These are phyloP conservation scores for Ophiosphaerella korrae DNA, from an alignment of 2,329 filamentous ascomycete species.

Conservation along the genomic window DNA sequence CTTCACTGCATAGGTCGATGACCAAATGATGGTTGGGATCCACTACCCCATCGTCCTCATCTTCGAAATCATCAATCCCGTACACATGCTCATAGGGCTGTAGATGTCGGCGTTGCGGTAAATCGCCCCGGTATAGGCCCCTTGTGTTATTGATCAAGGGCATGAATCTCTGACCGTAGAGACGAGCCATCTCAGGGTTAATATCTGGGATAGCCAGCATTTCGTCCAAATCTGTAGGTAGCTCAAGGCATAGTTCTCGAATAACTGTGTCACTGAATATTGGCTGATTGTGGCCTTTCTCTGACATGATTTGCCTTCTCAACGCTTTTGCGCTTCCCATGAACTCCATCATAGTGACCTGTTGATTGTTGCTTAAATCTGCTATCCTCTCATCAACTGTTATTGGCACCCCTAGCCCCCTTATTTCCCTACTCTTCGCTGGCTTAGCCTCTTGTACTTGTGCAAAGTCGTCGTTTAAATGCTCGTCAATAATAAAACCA, in stretches of 20 bases:
- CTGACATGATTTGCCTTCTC: conserved; percentile 66
- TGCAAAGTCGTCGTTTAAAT: conserved; percentile 55
- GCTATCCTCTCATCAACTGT: conserved; percentile 61
- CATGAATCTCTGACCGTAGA: conserved; percentile 66
- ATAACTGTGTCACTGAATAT: conserved; percentile 73
- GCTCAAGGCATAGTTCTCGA: conserved; percentile 73
- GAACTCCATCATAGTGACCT: conserved; percentile 67
- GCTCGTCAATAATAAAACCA: conserved; percentile 45
- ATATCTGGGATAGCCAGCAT: conserved; percentile 70
- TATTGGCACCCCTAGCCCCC: conserved; percentile 62
- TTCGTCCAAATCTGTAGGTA: conserved; percentile 65
- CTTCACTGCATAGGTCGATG: conserved; percentile 50
- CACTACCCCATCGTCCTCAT: conserved; percentile 48
- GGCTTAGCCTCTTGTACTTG: conserved; percentile 42
- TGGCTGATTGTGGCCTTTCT: conserved; percentile 60
- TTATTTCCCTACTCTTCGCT: conserved; percentile 45
- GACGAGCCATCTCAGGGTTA: conserved; percentile 64
- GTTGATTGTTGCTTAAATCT: conserved; percentile 63
- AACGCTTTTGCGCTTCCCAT: conserved; percentile 64
- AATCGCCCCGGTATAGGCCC: conserved; percentile 24
- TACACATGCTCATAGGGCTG: conserved; percentile 21
- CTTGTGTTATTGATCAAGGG: conserved; percentile 56
- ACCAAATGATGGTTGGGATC: conserved; percentile 58
- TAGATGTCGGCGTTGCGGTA: conserved; percentile 20
- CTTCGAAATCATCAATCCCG: conserved; percentile 44